phyloP scores from a whole-genome alignment of 345 rosid species.

The Cochlearia excelsa region DNA sequence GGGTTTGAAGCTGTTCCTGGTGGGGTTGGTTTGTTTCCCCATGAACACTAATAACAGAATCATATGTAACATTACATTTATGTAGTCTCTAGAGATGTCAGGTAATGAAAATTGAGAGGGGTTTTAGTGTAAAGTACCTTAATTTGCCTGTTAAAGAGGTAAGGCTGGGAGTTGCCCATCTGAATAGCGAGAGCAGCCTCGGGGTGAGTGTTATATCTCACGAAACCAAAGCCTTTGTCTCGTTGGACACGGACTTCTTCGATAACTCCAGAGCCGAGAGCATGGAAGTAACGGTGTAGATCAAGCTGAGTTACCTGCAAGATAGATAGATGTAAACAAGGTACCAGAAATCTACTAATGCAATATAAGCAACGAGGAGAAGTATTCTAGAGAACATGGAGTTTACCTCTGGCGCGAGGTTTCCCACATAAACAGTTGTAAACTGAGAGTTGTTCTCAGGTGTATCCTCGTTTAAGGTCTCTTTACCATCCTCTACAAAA shows the following conservation, averaged over 20 bases:
- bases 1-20: too few species aligned
- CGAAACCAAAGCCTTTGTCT: constrained; percentile 34
- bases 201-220: constrained; percentile 76
- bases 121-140: constrained; percentile 47
- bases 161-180: constrained; percentile 78
- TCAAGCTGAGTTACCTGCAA: constrained; percentile 80
- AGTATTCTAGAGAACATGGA: too few species aligned
- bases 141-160: constrained; percentile 75
- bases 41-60: too few species aligned
- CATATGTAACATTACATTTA: too few species aligned
- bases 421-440: constrained; percentile 96
- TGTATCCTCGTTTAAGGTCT: constrained; percentile 55
- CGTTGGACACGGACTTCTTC: constrained; percentile 95
- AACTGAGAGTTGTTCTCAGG: constrained; percentile 90
- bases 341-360: too few species aligned
- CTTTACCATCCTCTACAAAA: too few species aligned
- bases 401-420: constrained; percentile 84
- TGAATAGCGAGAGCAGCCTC: constrained; percentile 95
- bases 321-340: too few species aligned
- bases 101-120: too few species aligned
- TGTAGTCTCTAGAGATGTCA: too few species aligned
- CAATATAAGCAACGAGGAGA: too few species aligned
- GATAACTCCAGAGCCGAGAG: constrained; percentile 84
- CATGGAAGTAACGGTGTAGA: constrained; percentile 88
- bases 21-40: too few species aligned